Base-by-base conservation (phyloP, 2,329 filamentous ascomycete species). In the Xylaria sp. region DNA sequence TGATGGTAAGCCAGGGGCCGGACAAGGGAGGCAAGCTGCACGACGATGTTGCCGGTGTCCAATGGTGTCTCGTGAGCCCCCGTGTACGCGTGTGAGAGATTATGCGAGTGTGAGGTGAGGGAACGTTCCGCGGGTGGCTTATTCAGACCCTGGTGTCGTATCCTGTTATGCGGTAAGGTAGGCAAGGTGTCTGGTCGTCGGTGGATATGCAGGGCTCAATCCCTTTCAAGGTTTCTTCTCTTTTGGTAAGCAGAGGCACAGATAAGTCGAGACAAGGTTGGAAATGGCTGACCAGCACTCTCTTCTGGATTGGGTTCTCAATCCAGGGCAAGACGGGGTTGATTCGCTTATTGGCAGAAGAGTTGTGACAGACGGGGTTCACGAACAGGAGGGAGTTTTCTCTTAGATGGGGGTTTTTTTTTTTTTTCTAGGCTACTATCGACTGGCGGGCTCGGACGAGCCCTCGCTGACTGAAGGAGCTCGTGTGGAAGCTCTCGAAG, bases 1-100 rank as follows among this genome's bases (percentile, higher is more conserved):
- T 49, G 37, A 28, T 19, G 38, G 43, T 53, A 64, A 43, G 53
- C 45, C 31, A 64, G 28, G 35, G 53, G 38, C 53, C 25, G 40
- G 52, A 3, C 62, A 37, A 28, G 61, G 60, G 21, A 63, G 49
- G 49, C 60, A 28, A 46, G 33, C 60, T 60, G 53, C 58, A 53
- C 63, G 56, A 47, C 28, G 56, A 60, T 49, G 45, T 45, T 38
- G 46, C 58, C 49, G 47, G 47, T 33, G 63, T 60, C 63, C 60
- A 60, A 65, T 65, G 42, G 43, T 57, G 61, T 56, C 28, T 45
- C 33, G 53, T 37, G n/a, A n/a, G 15, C 45, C 46, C 28, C 28
- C 17, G 23, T 42, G 46, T 21, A 37, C 40, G 9, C 23, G 14
- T 28, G 8, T 28, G 43, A 9, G 37, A 7, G 15, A 40, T 28